Conservation (phyloP, 176 grass and related monocot species). For the Ensete glaucum region DNA sequence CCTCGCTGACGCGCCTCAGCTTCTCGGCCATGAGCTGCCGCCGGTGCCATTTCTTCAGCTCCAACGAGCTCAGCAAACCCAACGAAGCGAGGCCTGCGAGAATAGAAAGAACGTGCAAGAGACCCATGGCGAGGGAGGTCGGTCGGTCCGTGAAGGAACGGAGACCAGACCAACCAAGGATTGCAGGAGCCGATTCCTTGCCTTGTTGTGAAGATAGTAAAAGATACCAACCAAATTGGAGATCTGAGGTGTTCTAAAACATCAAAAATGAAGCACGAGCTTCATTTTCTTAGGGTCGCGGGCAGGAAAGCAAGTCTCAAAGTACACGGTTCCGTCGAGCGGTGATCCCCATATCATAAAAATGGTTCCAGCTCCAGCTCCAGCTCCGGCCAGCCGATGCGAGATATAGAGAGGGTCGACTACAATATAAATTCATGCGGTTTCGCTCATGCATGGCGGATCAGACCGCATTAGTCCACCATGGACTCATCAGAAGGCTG, state of each 20-base stretch:
- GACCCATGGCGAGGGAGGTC: background rate
- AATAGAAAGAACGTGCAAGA: background rate
- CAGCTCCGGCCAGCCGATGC: too few relatives aligned
- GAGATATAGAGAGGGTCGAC: background rate
- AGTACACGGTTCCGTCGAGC: too few relatives aligned
- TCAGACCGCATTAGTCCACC: background rate
- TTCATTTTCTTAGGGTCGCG: background rate
- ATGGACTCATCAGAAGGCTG: background rate
- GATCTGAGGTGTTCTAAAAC: too few relatives aligned
- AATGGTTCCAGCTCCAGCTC: too few relatives aligned
- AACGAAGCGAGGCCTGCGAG: constrained; percentile 1
- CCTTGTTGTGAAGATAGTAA: background rate
- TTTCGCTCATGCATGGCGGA: background rate
- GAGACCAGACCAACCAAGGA: background rate
- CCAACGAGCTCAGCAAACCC: background rate
- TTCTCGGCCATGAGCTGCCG: background rate
- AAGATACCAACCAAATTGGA: background rate
- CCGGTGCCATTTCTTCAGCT: constrained; percentile 6
- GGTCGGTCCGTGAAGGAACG: background rate
- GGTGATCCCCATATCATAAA: too few relatives aligned
- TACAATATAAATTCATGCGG: background rate
- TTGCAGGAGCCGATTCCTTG: background rate
- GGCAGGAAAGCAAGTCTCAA: too few relatives aligned
- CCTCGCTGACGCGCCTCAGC: background rate
- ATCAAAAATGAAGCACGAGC: background rate